Percentiles rank a stretch among this genome's conserved stretches.
phyloP scores from a whole-genome alignment of 495 filamentous ascomycete genomes.

The Amniculicola lignicola region DNA sequence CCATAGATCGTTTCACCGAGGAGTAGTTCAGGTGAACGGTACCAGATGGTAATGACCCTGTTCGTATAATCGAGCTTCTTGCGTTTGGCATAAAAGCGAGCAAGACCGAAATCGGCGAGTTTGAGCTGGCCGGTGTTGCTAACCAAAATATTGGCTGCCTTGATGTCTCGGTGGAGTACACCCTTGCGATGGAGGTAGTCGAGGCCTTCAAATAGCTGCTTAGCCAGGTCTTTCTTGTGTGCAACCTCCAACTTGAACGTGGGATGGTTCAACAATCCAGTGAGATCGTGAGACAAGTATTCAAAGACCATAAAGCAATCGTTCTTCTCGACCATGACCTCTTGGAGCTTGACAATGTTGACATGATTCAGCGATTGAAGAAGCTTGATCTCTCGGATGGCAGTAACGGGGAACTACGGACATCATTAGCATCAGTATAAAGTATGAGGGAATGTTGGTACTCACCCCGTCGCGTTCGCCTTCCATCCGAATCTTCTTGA shows the following conservation, averaged over 20 bases:
- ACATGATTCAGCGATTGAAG: slow-evolving; percentile 88
- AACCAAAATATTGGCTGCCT: slow-evolving; percentile 77
- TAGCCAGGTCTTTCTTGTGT: slow-evolving; percentile 91
- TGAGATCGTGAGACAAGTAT: slow-evolving; percentile 93
- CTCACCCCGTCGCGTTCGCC: slow-evolving; percentile 83
- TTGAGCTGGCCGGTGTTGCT: slow-evolving; percentile 85
- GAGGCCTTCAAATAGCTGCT: slow-evolving; percentile 90
- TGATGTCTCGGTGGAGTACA: slow-evolving; percentile 84
- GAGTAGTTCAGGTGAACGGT: slow-evolving; percentile 88
- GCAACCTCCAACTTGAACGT: slow-evolving; percentile 79
- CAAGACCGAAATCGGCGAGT: slow-evolving; percentile 93
- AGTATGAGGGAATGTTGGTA: neutral
- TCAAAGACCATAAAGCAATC: slow-evolving; percentile 99
- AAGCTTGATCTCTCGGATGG: slow-evolving; percentile 93
- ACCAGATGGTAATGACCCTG: slow-evolving; percentile 98
- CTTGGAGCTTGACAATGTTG: slow-evolving; percentile 82
- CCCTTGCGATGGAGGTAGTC: slow-evolving; percentile 92
- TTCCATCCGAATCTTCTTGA: slow-evolving; percentile 95
- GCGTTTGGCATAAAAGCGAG: slow-evolving; percentile 94
- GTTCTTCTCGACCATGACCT: slow-evolving; percentile 98
- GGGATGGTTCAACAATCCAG: slow-evolving; percentile 86
- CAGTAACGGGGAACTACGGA: slow-evolving; percentile 88
- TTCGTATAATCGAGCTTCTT: slow-evolving; percentile 96
- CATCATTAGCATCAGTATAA: slow-evolving; percentile 23
- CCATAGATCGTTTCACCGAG: slow-evolving; percentile 94